Conservation (phyloP, 352 stramenopile species). For the Phytopythium montanum region DNA sequence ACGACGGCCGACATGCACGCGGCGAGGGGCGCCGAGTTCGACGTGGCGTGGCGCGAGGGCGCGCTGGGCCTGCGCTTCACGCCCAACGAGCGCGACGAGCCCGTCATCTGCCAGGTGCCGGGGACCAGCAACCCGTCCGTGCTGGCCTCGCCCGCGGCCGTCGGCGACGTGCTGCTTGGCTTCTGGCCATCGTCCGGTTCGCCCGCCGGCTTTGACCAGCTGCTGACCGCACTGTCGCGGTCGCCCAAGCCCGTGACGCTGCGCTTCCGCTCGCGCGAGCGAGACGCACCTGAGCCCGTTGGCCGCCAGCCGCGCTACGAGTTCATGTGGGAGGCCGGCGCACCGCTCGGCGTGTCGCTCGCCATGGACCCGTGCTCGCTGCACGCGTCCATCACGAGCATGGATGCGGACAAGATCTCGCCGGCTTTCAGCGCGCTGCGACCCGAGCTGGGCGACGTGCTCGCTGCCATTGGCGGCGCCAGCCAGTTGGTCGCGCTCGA, state of each 20-base stretch:
- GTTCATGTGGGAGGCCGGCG: constrained; percentile 47
- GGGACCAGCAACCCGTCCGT: constrained; percentile 39
- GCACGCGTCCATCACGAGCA: constrained; percentile 59
- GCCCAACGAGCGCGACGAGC: constrained; percentile 54
- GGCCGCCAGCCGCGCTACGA: constrained; percentile 45
- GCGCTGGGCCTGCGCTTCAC: constrained; percentile 69
- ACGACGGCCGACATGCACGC: no score
- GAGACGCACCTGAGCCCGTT: constrained; percentile 33
- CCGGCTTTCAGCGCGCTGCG: constrained; percentile 44
- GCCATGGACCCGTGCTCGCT: constrained; percentile 76
- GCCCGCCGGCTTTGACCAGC: constrained; percentile 35
- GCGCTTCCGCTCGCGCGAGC: constrained; percentile 55
- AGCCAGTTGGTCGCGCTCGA: constrained; percentile 29
- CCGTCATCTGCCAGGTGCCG: constrained; percentile 73
- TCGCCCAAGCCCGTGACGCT: constrained; percentile 56
- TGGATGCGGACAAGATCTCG: constrained; percentile 60
- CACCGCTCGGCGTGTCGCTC: constrained; percentile 63
- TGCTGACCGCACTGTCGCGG: constrained; percentile 48
- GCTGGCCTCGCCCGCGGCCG: constrained; percentile 38
- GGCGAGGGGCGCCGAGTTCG: constrained; percentile 23
- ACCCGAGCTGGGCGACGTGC: constrained; percentile 58
- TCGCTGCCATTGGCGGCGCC: constrained; percentile 44
- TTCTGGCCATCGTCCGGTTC: constrained; percentile 31
- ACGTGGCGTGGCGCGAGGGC: constrained; percentile 56
- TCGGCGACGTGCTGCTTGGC: constrained; percentile 63